These are phyloP conservation scores for Plectranthus barbatus DNA, from an alignment of 257 asterid genomes.

Conservation along the genomic window DNA sequence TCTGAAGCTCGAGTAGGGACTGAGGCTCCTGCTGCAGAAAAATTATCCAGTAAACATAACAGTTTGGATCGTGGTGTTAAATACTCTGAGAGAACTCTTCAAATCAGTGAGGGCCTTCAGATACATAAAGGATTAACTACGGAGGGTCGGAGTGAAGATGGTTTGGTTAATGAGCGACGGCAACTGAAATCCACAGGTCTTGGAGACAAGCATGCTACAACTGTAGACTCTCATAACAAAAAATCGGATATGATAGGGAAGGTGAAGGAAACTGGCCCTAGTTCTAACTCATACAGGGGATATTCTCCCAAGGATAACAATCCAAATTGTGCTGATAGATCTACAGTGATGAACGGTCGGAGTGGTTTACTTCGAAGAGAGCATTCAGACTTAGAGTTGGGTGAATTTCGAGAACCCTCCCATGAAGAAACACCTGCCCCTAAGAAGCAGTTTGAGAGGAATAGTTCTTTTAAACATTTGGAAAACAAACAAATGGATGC, in stretches of 20 bases:
- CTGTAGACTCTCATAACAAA: slow-evolving; percentile 27
- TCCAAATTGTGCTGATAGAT: slow-evolving; percentile 27
- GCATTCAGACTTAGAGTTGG: slow-evolving; percentile 82
- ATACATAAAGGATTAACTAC: slow-evolving; percentile 29
- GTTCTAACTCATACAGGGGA: slow-evolving; percentile 28
- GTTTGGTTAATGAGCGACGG: slow-evolving; percentile 30
- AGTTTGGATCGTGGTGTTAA: slow-evolving; percentile 34
- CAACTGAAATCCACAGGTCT: slow-evolving; percentile 27
- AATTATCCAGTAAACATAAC: slow-evolving; percentile 51
- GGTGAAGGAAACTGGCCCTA: slow-evolving; percentile 32
- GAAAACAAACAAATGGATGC: slow-evolving; percentile 41
- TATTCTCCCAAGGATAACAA: slow-evolving; percentile 46
- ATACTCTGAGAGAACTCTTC: slow-evolving; percentile 42
- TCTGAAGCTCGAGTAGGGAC: slow-evolving; percentile 32
- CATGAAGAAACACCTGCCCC: slow-evolving; percentile 45
- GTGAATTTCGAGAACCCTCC: slow-evolving; percentile 78
- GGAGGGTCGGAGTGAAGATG: slow-evolving; percentile 10
- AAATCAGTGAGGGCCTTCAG: slow-evolving; percentile 32
- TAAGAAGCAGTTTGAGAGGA: slow-evolving; percentile 48
- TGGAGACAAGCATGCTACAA: slow-evolving; percentile 34
- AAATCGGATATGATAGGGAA: slow-evolving; percentile 38
- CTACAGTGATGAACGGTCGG: slow-evolving; percentile 48
- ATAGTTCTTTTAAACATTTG: slow-evolving; percentile 40
- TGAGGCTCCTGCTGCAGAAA: slow-evolving; percentile 35
- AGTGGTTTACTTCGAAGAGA: slow-evolving; percentile 56